phyloP scores from a whole-genome alignment of 1,284 basidiomycete species.

The Polyporus tsugae region DNA sequence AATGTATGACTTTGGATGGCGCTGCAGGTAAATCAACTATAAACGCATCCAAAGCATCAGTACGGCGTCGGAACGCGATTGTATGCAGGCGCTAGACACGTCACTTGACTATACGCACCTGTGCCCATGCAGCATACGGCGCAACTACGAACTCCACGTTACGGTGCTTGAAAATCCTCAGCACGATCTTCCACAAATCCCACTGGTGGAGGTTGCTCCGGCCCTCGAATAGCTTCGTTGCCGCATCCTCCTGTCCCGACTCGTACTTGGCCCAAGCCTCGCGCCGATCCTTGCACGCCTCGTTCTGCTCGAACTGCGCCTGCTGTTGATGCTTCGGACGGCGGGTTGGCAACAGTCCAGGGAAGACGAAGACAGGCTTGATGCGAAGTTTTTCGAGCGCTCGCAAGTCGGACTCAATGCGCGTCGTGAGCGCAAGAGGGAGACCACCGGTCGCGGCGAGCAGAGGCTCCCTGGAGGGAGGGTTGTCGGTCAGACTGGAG shows the following conservation, averaged over 20 bases:
- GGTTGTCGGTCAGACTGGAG: slow-evolving; percentile 78
- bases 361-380: slow-evolving; percentile 98
- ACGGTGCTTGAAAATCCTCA: slow-evolving; percentile 93
- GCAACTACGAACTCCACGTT: slow-evolving; percentile 97
- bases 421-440: slow-evolving; percentile 84
- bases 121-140: slow-evolving; percentile 94
- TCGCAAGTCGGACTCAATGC: slow-evolving; percentile 93
- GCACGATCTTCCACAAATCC: slow-evolving; percentile 92
- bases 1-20: slow-evolving; percentile 93
- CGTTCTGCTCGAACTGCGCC: slow-evolving; percentile 67
- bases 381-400: slow-evolving; percentile 90
- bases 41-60: slow-evolving; percentile 20
- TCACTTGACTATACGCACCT: slow-evolving; percentile 62
- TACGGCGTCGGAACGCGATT: slow-evolving; percentile 11
- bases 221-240: slow-evolving; percentile 84
- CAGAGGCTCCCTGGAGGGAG: slow-evolving; percentile 86
- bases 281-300: slow-evolving; percentile 78
- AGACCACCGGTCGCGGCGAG: slow-evolving; percentile 95
- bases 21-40: slow-evolving; percentile 92
- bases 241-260: slow-evolving; percentile 85
- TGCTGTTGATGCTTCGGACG: slow-evolving; percentile 65
- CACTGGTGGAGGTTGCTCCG: slow-evolving; percentile 75
- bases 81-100: slow-evolving; percentile 30
- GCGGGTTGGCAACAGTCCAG: slow-evolving; percentile 80
- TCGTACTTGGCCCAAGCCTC: slow-evolving; percentile 94